These are phyloP conservation scores for Hammondia hammondi DNA, from an alignment of 169 alveolate species.

Conservation along the genomic window DNA sequence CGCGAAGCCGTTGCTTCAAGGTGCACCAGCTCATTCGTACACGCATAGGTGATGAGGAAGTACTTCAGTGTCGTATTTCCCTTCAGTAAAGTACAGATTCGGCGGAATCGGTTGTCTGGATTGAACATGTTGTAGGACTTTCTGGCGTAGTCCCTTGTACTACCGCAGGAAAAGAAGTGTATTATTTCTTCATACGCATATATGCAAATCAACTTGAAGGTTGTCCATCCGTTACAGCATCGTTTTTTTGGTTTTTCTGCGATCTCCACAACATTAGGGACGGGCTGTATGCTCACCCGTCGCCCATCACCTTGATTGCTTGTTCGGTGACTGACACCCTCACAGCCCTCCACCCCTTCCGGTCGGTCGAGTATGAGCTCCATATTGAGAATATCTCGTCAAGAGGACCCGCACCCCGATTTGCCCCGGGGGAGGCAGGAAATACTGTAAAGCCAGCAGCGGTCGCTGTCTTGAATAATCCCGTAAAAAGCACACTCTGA, in stretches of 20 bases:
- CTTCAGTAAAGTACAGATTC: not conserved
- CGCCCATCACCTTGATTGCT: not conserved
- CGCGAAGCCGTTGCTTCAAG: not conserved
- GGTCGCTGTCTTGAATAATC: not conserved
- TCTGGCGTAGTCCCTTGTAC: not conserved
- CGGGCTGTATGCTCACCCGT: not conserved
- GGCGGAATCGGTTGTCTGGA: not conserved
- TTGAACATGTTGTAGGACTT: not conserved
- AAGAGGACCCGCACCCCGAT: not conserved
- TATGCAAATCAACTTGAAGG: not conserved
- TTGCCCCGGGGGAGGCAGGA: no score
- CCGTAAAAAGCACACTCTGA: no score
- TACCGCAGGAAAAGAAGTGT: not conserved
- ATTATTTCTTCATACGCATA: not conserved
- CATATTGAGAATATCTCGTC: not conserved
- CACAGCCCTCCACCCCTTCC: not conserved
- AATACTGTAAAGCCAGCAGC: not conserved
- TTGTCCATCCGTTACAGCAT: not conserved
- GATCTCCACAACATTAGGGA: not conserved
- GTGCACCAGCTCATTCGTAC: not conserved
- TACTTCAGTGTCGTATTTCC: not conserved
- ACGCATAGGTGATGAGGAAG: not conserved
- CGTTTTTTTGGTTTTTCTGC: not conserved
- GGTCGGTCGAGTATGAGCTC: not conserved
- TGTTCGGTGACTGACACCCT: not conserved